phyloP scores from a whole-genome alignment of 495 filamentous ascomycete species.

The Xylaria grammica region DNA sequence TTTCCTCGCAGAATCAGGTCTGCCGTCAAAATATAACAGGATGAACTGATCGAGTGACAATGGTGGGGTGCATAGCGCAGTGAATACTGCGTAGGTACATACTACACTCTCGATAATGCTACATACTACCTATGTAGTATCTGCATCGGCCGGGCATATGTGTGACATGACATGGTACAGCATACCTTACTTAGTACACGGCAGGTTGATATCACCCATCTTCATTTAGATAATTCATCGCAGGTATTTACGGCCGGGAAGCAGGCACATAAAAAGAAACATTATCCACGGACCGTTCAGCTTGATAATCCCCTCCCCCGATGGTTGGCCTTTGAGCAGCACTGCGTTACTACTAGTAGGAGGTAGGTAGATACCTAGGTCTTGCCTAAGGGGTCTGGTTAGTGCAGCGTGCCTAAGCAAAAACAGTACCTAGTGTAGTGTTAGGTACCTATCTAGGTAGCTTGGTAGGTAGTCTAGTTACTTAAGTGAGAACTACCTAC shows the following conservation, averaged over 20 bases:
- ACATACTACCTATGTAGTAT: constrained; percentile 2
- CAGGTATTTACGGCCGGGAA: background rate
- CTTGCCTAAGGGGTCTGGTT: no score
- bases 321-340: no score
- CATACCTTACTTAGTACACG: no score
- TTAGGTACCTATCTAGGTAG: no score
- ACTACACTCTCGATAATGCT: background rate
- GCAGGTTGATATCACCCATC: no score
- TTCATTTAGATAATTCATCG: no score
- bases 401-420: no score
- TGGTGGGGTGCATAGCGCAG: constrained; percentile 13
- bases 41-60: constrained; percentile 21
- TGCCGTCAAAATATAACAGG: constrained; percentile 7
- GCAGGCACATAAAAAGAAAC: background rate
- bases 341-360: no score
- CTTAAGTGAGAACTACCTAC: background rate
- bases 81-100: background rate
- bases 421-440: no score
- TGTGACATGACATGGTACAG: constrained; percentile 11
- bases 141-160: constrained; percentile 20
- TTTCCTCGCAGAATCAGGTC: background rate
- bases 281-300: background rate
- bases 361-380: no score
- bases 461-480: no score
- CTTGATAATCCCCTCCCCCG: no score